These are phyloP conservation scores for Leccinum fibrillosum DNA, from an alignment of 768 basidiomycete genomes.

Conservation along the genomic window DNA sequence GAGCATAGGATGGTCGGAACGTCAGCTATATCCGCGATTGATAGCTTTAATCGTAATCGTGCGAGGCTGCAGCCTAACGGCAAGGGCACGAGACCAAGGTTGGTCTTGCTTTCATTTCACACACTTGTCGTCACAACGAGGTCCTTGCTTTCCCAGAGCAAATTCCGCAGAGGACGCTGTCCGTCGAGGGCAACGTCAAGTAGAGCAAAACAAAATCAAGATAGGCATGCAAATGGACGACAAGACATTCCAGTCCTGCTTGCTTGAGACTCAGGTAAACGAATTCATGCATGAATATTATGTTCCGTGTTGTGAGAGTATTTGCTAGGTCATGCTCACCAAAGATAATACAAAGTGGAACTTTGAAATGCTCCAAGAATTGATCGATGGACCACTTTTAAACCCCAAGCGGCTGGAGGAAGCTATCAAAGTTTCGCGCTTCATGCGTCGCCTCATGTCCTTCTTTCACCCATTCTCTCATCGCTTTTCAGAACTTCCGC, in stretches of 20 bases:
- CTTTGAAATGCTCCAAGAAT: constrained; percentile 81
- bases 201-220: constrained; percentile 87
- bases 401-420: constrained; percentile 94
- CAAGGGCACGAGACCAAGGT: constrained; percentile 67
- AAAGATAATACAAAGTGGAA: constrained; percentile 94
- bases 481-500: constrained; percentile 80
- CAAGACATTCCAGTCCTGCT: constrained; percentile 76
- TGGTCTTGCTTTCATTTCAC: constrained; percentile 9
- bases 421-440: constrained; percentile 85
- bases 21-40: constrained; percentile 81
- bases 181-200: constrained; percentile 82
- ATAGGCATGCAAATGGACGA: constrained; percentile 96
- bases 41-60: constrained; percentile 90
- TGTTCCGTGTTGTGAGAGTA: background rate
- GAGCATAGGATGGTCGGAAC: constrained; percentile 81
- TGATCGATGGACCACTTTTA: constrained; percentile 88
- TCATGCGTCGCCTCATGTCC: constrained; percentile 84
- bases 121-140: background rate
- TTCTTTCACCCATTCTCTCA: constrained; percentile 92
- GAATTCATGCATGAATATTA: background rate
- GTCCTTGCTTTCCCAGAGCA: constrained; percentile 41
- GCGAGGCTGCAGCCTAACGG: constrained; percentile 61
- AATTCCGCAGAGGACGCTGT: constrained; percentile 85
- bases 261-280: constrained; percentile 83
- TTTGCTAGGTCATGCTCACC: constrained; percentile 69